Evolutionary conservation across 1,284 basidiomycete species (phyloP).

Genomic region (Cutaneotrichosporon spelunceum): DNA sequence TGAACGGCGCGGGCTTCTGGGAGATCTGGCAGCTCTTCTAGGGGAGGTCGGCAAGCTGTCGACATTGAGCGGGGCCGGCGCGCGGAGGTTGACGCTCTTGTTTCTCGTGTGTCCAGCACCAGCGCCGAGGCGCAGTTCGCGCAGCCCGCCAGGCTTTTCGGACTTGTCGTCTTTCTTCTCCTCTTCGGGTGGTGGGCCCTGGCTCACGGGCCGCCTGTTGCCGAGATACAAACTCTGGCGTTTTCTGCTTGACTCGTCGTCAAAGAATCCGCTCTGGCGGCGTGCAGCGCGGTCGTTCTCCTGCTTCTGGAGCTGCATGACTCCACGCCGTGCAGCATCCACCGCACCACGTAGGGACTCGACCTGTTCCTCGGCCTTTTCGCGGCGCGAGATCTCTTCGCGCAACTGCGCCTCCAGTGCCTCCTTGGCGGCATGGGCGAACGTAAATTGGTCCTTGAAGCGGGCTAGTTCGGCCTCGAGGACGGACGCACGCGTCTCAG

Average conservation of each 20-base stretch:
- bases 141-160: conserved; percentile 11
- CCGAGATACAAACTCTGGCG: conserved; percentile 20
- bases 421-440: conserved; percentile 41
- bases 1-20: not conserved
- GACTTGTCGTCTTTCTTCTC: conserved; percentile 13
- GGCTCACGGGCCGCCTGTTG: conserved; percentile 10
- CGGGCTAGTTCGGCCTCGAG: conserved; percentile 41
- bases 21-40: not conserved
- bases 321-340: conserved; percentile 82
- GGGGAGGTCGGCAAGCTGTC: not conserved
- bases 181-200: conserved; percentile 2
- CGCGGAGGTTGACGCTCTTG: not conserved
- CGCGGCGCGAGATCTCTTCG: conserved; percentile 60
- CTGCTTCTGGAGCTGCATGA: conserved; percentile 80
- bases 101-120: not conserved
- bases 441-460: conserved; percentile 44
- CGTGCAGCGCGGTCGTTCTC: conserved; percentile 53
- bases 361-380: conserved; percentile 71
- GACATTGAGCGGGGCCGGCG: conserved; percentile 2
- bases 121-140: conserved; percentile 8
- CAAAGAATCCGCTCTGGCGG: conserved; percentile 9
- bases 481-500: conserved; percentile 17
- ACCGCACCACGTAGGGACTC: conserved; percentile 74
- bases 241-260: conserved; percentile 8
- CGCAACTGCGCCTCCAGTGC: conserved; percentile 62